Evolutionary conservation across 768 basidiomycete species (phyloP).

Genomic region (Calocybe cyanea): DNA sequence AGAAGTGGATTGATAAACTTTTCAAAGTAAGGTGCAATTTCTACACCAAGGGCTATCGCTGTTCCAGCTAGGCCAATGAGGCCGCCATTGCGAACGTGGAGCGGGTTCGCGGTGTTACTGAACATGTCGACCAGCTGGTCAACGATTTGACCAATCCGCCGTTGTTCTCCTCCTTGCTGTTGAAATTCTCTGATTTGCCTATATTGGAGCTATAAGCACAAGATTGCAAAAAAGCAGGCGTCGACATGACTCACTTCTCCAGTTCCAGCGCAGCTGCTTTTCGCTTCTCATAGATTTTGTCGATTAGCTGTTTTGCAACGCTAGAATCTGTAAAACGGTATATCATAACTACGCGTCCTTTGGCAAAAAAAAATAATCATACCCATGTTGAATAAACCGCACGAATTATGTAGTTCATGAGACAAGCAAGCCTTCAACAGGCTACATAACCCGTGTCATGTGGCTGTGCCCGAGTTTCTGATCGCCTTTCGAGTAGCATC

Average conservation of each 20-base stretch:
- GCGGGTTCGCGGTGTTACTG: constrained; percentile 72
- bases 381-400: constrained; percentile 23
- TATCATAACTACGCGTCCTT: background rate
- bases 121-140: constrained; percentile 96
- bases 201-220: constrained; percentile 3
- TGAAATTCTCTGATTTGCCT: constrained; percentile 88
- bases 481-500: too few relatives aligned
- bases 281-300: constrained; percentile 96
- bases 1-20: constrained; percentile 88
- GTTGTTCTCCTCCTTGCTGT: constrained; percentile 69
- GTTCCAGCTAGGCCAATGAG: constrained; percentile 94
- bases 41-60: constrained; percentile 93
- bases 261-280: constrained; percentile 94
- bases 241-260: constrained; percentile 65
- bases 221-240: background rate
- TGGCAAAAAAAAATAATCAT: constrained; percentile 4
- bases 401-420: constrained; percentile 8
- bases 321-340: constrained; percentile 52
- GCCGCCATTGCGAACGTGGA: constrained; percentile 92
- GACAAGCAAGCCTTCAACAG: too few relatives aligned
- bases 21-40: constrained; percentile 92
- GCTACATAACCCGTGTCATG: too few relatives aligned
- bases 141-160: constrained; percentile 81
- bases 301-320: constrained; percentile 76
- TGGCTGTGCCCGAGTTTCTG: too few relatives aligned